Percentiles rank a stretch among this genome's conserved stretches.
These are phyloP conservation scores for Prunus yedoensis DNA, from an alignment of 331 rosid species.

Conservation along the genomic window DNA sequence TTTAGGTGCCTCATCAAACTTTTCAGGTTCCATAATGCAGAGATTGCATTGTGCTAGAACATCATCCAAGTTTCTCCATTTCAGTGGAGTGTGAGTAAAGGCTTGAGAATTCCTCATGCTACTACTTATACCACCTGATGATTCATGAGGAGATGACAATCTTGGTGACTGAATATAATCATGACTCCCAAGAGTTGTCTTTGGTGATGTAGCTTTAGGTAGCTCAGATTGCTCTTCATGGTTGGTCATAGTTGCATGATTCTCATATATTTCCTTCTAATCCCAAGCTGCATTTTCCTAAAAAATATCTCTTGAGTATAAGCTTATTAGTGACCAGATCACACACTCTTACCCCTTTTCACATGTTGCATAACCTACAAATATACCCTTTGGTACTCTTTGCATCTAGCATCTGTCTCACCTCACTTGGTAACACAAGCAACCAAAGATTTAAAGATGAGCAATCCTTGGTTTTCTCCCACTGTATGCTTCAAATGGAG, in stretches of 20 bases:
- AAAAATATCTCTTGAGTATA: no score
- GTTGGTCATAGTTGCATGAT: background rate
- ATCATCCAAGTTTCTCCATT: background rate
- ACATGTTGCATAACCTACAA: no score
- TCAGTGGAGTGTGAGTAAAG: background rate
- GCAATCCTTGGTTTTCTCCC: no score
- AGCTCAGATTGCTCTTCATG: background rate
- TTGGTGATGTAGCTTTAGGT: background rate
- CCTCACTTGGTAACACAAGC: no score
- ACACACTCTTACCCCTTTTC: no score
- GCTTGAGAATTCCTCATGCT: background rate
- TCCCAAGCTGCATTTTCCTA: background rate
- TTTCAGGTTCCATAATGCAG: background rate
- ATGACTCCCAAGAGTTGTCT: background rate
- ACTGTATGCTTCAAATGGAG: no score
- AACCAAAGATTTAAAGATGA: no score
- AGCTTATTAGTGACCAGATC: no score
- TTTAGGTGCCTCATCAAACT: background rate
- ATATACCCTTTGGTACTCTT: no score
- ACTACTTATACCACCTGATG: no score
- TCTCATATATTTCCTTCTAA: background rate
- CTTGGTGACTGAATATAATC: background rate
- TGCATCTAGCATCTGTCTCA: no score
- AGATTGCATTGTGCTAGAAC: background rate
- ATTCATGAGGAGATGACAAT: background rate